These are phyloP conservation scores for Fusarium gaditjirri DNA, from an alignment of 2,329 filamentous ascomycete genomes.

Conservation along the genomic window DNA sequence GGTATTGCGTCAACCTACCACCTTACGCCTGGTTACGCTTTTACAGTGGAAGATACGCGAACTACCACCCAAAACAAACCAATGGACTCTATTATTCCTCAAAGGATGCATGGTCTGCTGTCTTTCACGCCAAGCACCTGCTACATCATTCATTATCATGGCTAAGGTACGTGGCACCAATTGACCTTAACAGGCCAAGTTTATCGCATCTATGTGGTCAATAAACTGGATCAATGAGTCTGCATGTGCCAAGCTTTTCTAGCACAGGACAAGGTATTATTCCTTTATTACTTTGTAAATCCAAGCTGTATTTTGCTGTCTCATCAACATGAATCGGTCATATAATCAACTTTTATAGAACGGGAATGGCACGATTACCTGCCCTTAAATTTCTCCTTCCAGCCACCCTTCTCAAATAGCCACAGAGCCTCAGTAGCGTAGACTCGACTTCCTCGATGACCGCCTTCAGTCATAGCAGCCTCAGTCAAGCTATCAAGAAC, in stretches of 20 bases:
- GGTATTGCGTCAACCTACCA: not conserved
- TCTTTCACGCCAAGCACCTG: not conserved
- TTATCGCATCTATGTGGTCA: not conserved
- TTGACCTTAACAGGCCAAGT: not conserved
- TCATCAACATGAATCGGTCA: not conserved
- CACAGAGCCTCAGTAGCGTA: slow-evolving; percentile 92
- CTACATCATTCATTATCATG: not conserved
- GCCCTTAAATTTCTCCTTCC: slow-evolving; percentile 71
- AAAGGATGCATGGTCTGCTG: not conserved
- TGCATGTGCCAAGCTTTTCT: not conserved
- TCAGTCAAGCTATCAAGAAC: slow-evolving; percentile 81
- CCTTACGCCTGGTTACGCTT: not conserved
- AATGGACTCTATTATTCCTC: not conserved
- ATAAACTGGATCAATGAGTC: not conserved
- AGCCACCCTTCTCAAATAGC: slow-evolving; percentile 79
- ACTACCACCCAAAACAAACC: not conserved
- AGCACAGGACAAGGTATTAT: not conserved
- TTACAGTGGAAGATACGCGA: not conserved
- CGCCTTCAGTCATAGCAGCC: slow-evolving; percentile 75
- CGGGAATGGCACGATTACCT: slow-evolving; percentile 47
- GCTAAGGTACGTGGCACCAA: slow-evolving; percentile 24
- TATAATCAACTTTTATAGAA: not conserved
- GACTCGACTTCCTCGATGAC: slow-evolving; percentile 81
- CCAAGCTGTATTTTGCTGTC: not conserved
- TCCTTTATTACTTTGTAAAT: not conserved